phyloP scores from a whole-genome alignment of 176 grass and related monocot species.

The Bolboschoenus planiculmis region DNA sequence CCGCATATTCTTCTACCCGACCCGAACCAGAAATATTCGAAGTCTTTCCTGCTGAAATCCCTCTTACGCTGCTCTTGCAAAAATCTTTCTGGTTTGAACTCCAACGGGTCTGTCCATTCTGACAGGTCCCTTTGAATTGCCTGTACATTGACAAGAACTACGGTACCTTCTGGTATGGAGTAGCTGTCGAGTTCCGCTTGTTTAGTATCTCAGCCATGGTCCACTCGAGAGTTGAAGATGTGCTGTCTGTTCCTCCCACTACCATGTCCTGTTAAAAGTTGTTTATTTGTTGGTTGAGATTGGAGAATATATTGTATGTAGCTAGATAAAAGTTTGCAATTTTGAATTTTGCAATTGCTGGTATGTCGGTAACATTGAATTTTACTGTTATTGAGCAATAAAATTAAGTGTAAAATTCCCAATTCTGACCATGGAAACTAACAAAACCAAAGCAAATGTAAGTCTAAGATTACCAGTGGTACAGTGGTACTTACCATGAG shows the following conservation, averaged over 20 bases:
- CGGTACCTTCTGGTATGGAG: constrained; percentile 22
- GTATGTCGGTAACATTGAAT: no score
- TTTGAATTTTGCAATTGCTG: background rate
- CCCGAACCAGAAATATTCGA: constrained; percentile 39
- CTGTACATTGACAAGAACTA: constrained; percentile 38
- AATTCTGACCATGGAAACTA: constrained; percentile 3
- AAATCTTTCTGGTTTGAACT: constrained; percentile 43
- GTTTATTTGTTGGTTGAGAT: background rate
- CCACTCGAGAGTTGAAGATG: constrained; percentile 43
- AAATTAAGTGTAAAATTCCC: no score
- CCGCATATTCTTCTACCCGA: constrained; percentile 44
- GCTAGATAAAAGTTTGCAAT: background rate
- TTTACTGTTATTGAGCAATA: no score
- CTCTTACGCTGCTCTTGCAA: background rate
- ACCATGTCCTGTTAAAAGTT: constrained; percentile 35
- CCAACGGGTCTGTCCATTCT: constrained; percentile 31
- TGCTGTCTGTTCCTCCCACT: constrained; percentile 35
- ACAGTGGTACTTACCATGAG: constrained; percentile 43
- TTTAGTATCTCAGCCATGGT: constrained; percentile 37
- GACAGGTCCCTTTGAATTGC: constrained; percentile 29
- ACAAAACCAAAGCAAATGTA: background rate
- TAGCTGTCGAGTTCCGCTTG: constrained; percentile 32
- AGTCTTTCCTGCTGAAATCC: constrained; percentile 41
- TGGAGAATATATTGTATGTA: background rate
- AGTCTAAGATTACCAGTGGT: background rate